Conservation (phyloP, 345 rosid species). For the Cochlearia excelsa region DNA sequence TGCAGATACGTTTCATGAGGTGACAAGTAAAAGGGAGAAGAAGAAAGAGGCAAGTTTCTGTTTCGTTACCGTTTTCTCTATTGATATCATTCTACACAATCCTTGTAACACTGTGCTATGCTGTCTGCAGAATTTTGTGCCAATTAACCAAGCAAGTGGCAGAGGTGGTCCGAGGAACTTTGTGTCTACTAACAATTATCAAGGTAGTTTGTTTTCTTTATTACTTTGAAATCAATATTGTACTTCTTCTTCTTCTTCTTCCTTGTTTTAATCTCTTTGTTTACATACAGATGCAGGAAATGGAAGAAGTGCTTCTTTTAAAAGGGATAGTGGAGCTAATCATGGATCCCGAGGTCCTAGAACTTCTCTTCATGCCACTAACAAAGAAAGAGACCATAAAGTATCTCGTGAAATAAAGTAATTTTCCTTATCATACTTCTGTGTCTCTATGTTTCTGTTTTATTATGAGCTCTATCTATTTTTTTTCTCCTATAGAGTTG, state of each 20-base stretch:
- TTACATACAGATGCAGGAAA: constrained; percentile 42
- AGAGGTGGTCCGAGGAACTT: constrained; percentile 52
- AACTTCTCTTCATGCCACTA: constrained; percentile 34
- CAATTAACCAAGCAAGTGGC: constrained; percentile 40
- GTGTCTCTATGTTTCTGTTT: not conserved
- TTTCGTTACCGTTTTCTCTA: not conserved
- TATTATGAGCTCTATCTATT: not conserved
- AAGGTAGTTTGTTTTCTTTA: constrained; percentile 38
- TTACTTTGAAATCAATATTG: not conserved
- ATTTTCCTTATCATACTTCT: constrained; percentile 14
- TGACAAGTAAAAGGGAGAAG: constrained; percentile 60
- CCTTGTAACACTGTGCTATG: not conserved
- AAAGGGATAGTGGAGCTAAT: constrained; percentile 57
- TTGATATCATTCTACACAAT: not conserved
- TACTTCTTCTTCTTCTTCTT: not conserved
- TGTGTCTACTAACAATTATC: constrained; percentile 39
- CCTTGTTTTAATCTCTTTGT: constrained; percentile 23
- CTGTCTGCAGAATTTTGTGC: constrained; percentile 41
- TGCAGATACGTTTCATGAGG: constrained; percentile 94
- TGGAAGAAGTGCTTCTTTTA: constrained; percentile 46
- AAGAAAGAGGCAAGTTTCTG: constrained; percentile 60
- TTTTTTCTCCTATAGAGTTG: not conserved
- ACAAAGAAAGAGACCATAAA: constrained; percentile 41
- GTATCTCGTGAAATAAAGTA: constrained; percentile 48
- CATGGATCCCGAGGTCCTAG: constrained; percentile 40